Conservation (phyloP, 805 yeast genomes). For the Diddensiella santjacobensis region DNA sequence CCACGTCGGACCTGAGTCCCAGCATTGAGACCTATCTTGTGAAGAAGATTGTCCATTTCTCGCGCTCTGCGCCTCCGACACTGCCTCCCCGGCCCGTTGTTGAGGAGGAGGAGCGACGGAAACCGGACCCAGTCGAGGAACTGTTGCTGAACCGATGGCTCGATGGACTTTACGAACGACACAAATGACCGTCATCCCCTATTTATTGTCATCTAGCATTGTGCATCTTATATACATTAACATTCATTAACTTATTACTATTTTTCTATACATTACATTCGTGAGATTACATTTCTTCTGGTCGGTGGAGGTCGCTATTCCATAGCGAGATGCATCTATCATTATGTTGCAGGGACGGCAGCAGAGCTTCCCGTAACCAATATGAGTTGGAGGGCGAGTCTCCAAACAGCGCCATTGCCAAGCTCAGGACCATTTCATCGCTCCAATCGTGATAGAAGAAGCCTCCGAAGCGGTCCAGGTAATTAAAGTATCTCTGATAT, state of each 20-base stretch:
- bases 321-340: no score
- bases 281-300: neutral
- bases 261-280: neutral
- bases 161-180: constrained; percentile 5
- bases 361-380: constrained; percentile 70
- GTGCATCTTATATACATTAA: neutral
- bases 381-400: constrained; percentile 61
- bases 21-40: constrained; percentile 20
- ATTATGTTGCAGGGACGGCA: no score
- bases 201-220: constrained; percentile 1
- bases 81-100: constrained; percentile 5
- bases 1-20: constrained; percentile 11
- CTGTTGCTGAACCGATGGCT: constrained; percentile 49
- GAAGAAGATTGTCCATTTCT: constrained; percentile 18
- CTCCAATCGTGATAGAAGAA: constrained; percentile 95
- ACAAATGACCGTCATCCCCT: neutral
- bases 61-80: constrained; percentile 5
- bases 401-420: constrained; percentile 74
- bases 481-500: constrained; percentile 64
- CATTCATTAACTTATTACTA: no score
- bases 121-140: constrained; percentile 36
- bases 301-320: no score
- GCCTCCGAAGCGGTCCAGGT: constrained; percentile 70
- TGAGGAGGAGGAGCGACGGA: constrained; percentile 1
- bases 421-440: constrained; percentile 90